phyloP scores from a whole-genome alignment of 805 yeast species.

The Helenozyma rhizophorensis region DNA sequence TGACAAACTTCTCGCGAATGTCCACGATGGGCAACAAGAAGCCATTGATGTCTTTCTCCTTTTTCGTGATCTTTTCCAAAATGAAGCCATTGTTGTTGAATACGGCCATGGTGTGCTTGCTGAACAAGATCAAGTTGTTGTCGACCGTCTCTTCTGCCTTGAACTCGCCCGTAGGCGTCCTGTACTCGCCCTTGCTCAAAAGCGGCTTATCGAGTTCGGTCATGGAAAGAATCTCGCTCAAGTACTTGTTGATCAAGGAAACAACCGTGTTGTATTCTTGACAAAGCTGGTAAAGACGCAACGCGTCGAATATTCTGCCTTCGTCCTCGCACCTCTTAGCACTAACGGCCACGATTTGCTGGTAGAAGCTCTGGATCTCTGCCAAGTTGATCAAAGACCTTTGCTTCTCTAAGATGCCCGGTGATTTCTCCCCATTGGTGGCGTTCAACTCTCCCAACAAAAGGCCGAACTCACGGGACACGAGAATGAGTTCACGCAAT shows the following conservation, averaged over 20 bases:
- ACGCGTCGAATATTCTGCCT: conserved; percentile 81
- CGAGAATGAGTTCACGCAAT: conserved; percentile 75
- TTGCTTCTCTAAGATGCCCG: conserved; percentile 82
- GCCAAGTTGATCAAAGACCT: conserved; percentile 57
- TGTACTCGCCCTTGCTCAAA: conserved; percentile 33
- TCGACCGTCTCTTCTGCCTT: conserved; percentile 36
- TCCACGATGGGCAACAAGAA: conserved; percentile 62
- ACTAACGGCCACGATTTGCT: conserved; percentile 74
- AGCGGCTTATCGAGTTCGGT: conserved; percentile 64
- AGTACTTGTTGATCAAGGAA: conserved; percentile 62
- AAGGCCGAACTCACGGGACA: conserved; percentile 77
- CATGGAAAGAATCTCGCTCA: conserved; percentile 73
- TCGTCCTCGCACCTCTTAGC: conserved; percentile 88
- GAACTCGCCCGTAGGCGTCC: conserved; percentile 33
- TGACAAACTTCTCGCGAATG: conserved; percentile 57
- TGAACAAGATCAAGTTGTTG: conserved; percentile 44
- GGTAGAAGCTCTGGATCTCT: conserved; percentile 57
- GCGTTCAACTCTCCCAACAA: conserved; percentile 79
- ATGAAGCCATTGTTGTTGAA: conserved; percentile 58
- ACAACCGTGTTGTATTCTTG: conserved; percentile 85
- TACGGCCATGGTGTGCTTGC: conserved; percentile 40
- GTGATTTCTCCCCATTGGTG: conserved; percentile 63
- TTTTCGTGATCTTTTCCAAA: conserved; percentile 47
- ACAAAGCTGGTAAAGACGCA: conserved; percentile 79
- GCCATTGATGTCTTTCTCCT: conserved; percentile 61